These are phyloP conservation scores for Narthecium ossifragum DNA, from an alignment of 106 monocot species.

Conservation along the genomic window DNA sequence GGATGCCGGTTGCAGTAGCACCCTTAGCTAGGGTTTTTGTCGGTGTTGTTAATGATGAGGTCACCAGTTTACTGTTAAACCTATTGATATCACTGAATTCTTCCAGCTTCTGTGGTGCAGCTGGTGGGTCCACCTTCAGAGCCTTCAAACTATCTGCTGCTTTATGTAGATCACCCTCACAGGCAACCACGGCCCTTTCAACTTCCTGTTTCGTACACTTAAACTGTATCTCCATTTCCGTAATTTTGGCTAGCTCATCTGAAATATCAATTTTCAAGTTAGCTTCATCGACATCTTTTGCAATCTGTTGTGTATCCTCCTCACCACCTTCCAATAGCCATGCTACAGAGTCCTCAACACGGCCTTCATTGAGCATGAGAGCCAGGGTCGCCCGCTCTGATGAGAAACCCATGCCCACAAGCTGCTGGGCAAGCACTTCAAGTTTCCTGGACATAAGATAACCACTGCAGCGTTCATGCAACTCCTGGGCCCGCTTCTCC, in stretches of 20 bases:
- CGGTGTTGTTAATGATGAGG: slow-evolving; percentile 7
- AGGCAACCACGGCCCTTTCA: slow-evolving; percentile 70
- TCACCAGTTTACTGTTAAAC: slow-evolving; percentile 5
- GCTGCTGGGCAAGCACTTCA: slow-evolving; percentile 56
- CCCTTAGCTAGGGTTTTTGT: slow-evolving; percentile 24
- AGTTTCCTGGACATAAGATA: slow-evolving; percentile 83
- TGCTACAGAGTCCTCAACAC: slow-evolving; percentile 63
- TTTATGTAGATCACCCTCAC: slow-evolving; percentile 77
- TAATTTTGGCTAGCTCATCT: slow-evolving; percentile 61
- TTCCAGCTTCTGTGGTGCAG: slow-evolving; percentile 17
- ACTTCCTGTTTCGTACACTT: slow-evolving; percentile 87
- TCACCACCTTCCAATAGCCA: slow-evolving; percentile 64
- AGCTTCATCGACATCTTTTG: slow-evolving; percentile 18
- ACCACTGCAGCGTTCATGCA: slow-evolving; percentile 61
- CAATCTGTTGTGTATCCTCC: slow-evolving; percentile 32
- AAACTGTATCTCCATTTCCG: slow-evolving; percentile 49
- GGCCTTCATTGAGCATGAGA: slow-evolving; percentile 73
- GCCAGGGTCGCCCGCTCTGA: slow-evolving; percentile 65
- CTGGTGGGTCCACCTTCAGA: slow-evolving; percentile 42
- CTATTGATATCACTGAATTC: slow-evolving; percentile 17
- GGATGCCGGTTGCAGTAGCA: slow-evolving; percentile 10
- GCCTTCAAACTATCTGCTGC: slow-evolving; percentile 45
- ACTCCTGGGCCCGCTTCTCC: slow-evolving; percentile 75
- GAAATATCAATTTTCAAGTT: slow-evolving; percentile 73
- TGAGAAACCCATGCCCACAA: slow-evolving; percentile 87